Evolutionary conservation across 495 filamentous ascomycete genomes (phyloP).

Genomic region (Trichoderma gamsii): DNA sequence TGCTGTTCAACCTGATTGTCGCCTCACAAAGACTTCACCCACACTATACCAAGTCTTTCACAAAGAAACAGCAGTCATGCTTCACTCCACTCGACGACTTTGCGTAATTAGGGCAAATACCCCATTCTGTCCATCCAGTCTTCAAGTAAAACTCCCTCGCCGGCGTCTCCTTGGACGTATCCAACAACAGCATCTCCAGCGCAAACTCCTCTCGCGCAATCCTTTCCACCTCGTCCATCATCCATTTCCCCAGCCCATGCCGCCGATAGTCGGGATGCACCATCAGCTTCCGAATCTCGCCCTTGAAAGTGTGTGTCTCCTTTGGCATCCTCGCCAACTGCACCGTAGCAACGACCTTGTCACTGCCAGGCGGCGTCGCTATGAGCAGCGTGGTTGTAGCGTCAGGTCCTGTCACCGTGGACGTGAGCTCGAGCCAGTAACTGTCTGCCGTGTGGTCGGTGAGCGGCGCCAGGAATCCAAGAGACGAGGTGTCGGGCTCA

Average conservation of each 20-base stretch:
- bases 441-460: slow-evolving; percentile 13
- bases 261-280: slow-evolving; percentile 14
- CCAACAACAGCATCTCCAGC: slow-evolving; percentile 16
- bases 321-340: slow-evolving; percentile 17
- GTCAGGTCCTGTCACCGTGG: background rate
- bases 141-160: slow-evolving; percentile 15
- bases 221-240: slow-evolving; percentile 15
- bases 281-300: slow-evolving; percentile 17
- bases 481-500: slow-evolving; percentile 16
- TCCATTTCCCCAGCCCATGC: slow-evolving; percentile 12
- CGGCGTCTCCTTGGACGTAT: slow-evolving; percentile 17
- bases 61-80: slow-evolving; percentile 15
- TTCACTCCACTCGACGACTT: slow-evolving; percentile 14
- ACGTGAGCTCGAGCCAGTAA: slow-evolving; percentile 13
- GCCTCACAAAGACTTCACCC: too few species aligned
- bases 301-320: slow-evolving; percentile 15
- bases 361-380: background rate
- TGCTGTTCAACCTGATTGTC: too few species aligned
- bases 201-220: slow-evolving; percentile 14
- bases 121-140: slow-evolving; percentile 17
- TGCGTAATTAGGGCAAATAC: slow-evolving; percentile 15
- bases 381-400: background rate
- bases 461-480: slow-evolving; percentile 19
- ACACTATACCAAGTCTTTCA: slow-evolving; percentile 13
- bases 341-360: slow-evolving; percentile 16